Evolutionary conservation across 108 stramenopile genomes (phyloP).

Genomic region (Fistulifera solaris): DNA sequence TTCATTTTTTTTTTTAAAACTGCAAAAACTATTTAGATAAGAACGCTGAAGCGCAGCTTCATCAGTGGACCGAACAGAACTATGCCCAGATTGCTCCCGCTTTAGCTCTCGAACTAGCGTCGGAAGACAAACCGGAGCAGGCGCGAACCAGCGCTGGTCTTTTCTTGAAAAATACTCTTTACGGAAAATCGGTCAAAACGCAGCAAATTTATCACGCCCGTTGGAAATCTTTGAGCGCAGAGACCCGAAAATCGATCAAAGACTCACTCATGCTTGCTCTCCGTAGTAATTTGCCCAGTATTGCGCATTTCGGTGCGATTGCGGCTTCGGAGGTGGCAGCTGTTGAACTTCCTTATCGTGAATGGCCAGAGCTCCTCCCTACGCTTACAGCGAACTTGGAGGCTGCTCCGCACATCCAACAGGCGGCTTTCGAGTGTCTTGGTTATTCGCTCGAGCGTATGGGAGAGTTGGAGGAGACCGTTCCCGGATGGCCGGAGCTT

Average conservation of each 20-base stretch:
- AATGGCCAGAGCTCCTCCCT: conserved; percentile 82
- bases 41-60: conserved; percentile 30
- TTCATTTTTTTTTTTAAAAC: neutral
- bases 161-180: conserved; percentile 78
- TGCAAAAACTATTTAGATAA: conserved; percentile 11
- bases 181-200: conserved; percentile 45
- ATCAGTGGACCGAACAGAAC: conserved; percentile 20
- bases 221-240: too few species aligned
- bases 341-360: conserved; percentile 70
- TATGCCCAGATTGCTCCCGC: conserved; percentile 30
- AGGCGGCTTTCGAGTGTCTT: conserved; percentile 86
- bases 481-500: conserved; percentile 51
- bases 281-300: conserved; percentile 35
- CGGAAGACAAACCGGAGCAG: conserved; percentile 46
- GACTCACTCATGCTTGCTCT: too few species aligned
- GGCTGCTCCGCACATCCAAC: conserved; percentile 48
- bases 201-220: too few species aligned
- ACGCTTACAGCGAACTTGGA: conserved; percentile 73
- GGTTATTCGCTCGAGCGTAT: conserved; percentile 91
- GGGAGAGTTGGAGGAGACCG: conserved; percentile 31
- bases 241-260: too few species aligned
- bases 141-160: conserved; percentile 76
- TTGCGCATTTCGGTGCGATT: conserved; percentile 71
- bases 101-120: conserved; percentile 48
- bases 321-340: conserved; percentile 80